phyloP scores from a whole-genome alignment of 2,329 filamentous ascomycete species.

The Pyrenophora seminiperda region DNA sequence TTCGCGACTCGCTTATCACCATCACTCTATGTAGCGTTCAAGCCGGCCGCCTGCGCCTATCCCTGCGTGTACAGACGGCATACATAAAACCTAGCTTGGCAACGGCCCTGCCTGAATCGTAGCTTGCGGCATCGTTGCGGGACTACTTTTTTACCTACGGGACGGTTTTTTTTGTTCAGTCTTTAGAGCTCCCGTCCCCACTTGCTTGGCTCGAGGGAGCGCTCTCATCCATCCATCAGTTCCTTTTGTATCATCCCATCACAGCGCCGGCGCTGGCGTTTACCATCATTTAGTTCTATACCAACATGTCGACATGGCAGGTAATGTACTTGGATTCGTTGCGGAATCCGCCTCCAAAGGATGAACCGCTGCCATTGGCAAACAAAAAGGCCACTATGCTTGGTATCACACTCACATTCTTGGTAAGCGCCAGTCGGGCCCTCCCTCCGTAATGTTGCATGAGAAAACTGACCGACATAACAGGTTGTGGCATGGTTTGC shows the following conservation, averaged over 20 bases:
- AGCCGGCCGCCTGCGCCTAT: slow-evolving; percentile 5
- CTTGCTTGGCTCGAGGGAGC: background rate
- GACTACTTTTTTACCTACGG: too few species aligned
- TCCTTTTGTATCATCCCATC: slow-evolving; percentile 1
- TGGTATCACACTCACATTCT: slow-evolving; percentile 32
- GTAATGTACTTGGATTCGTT: slow-evolving; percentile 27
- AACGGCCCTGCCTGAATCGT: slow-evolving; percentile 11
- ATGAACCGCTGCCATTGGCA: slow-evolving; percentile 35
- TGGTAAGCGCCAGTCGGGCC: slow-evolving; percentile 32
- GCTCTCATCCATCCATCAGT: slow-evolving; percentile 3
- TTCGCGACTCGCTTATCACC: slow-evolving; percentile 1
- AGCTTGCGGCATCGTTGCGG: slow-evolving; percentile 2
- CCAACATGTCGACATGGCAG: slow-evolving; percentile 25
- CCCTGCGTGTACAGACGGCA: slow-evolving; percentile 8
- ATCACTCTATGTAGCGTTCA: too few species aligned
- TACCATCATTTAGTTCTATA: slow-evolving; percentile 3
- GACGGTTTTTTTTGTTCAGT: slow-evolving; percentile 4
- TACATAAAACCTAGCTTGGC: slow-evolving; percentile 10
- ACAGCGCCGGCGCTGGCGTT: slow-evolving; percentile 7
- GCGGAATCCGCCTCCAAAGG: slow-evolving; percentile 28
- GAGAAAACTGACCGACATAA: slow-evolving; percentile 12
- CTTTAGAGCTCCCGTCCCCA: slow-evolving; percentile 10
- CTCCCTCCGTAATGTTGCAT: background rate
- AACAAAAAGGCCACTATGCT: slow-evolving; percentile 36
- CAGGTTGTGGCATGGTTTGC: slow-evolving; percentile 38